phyloP scores from a whole-genome alignment of 2,329 filamentous ascomycete species.

The Ceratocystis ficicola region DNA sequence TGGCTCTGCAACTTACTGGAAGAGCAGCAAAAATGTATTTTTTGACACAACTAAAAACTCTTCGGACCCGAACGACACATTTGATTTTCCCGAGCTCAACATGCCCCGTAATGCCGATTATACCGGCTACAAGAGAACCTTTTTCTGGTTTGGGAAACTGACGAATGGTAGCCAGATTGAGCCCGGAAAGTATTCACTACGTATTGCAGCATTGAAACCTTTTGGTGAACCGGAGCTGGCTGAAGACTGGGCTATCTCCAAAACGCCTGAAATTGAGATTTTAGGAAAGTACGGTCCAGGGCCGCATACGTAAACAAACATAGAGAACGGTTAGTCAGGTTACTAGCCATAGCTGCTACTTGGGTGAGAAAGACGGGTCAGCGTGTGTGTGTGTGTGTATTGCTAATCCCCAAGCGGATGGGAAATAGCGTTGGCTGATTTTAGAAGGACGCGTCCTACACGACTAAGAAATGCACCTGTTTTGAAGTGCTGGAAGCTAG shows the following conservation, averaged over 20 bases:
- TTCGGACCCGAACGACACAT: neutral
- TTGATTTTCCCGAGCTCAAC: slow-evolving; percentile 17
- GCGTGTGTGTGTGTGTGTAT: too few relatives aligned
- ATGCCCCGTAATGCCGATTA: slow-evolving; percentile 32
- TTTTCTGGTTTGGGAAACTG: slow-evolving; percentile 27
- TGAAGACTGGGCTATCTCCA: slow-evolving; percentile 26
- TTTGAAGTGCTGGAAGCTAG: neutral
- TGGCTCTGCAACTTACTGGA: slow-evolving; percentile 30
- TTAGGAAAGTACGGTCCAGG: slow-evolving; percentile 9
- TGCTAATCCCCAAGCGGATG: neutral
- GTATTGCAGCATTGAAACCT: slow-evolving; percentile 27
- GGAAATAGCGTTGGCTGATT: neutral
- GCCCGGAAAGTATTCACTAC: slow-evolving; percentile 25
- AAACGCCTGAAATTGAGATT: slow-evolving; percentile 23
- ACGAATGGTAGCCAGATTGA: slow-evolving; percentile 27
- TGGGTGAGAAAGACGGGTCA: neutral
- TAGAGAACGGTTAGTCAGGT: neutral
- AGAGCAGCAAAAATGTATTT: slow-evolving; percentile 4
- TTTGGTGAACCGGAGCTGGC: slow-evolving; percentile 25
- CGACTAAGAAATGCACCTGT: neutral
- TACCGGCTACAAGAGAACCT: slow-evolving; percentile 1
- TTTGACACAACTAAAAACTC: slow-evolving; percentile 7
- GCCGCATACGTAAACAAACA: neutral
- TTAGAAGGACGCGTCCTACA: too few relatives aligned
- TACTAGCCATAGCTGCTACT: neutral